These are phyloP conservation scores for Helminthosporium solani DNA, from an alignment of 2,329 filamentous ascomycete species.

Conservation along the genomic window DNA sequence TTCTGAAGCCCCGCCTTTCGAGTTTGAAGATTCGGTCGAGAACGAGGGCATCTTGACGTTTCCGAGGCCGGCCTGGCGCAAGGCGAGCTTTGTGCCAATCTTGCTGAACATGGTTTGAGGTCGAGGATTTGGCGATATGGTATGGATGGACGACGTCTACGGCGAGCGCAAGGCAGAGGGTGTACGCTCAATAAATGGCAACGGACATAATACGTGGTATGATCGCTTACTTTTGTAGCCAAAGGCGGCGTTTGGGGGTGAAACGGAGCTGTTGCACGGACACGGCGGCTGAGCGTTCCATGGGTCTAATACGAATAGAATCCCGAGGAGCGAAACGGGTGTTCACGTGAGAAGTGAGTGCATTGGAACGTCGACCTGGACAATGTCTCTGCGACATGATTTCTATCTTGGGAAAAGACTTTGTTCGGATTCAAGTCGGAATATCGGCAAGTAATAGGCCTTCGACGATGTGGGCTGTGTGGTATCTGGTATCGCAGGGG, in stretches of 20 bases:
- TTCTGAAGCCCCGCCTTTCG: slow-evolving; percentile 21
- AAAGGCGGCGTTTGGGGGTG: slow-evolving; percentile 24
- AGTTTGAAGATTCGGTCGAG: slow-evolving; percentile 19
- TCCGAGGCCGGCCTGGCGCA: slow-evolving; percentile 58
- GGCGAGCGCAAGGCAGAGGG: slow-evolving; percentile 5
- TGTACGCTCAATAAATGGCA: neutral
- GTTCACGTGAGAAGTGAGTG: slow-evolving; percentile 14
- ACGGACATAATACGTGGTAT: slow-evolving; percentile 18
- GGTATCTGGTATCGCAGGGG: neutral
- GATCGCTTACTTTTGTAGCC: slow-evolving; percentile 20
- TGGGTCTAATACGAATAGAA: neutral
- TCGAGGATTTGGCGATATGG: neutral
- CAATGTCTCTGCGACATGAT: no score
- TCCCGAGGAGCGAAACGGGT: neutral
- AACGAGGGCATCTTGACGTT: slow-evolving; percentile 49
- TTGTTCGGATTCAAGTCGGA: no score
- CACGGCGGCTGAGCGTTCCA: slow-evolving; percentile 5
- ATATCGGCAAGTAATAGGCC: no score
- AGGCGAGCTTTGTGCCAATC: slow-evolving; percentile 59
- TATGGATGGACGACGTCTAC: neutral
- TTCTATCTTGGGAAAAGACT: no score
- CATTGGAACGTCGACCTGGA: no score
- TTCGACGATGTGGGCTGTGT: neutral
- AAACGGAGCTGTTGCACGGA: slow-evolving; percentile 34
- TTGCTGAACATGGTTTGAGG: slow-evolving; percentile 54